Evolutionary conservation across 768 basidiomycete species (phyloP).

Genomic region (Cubamyces sp.): DNA sequence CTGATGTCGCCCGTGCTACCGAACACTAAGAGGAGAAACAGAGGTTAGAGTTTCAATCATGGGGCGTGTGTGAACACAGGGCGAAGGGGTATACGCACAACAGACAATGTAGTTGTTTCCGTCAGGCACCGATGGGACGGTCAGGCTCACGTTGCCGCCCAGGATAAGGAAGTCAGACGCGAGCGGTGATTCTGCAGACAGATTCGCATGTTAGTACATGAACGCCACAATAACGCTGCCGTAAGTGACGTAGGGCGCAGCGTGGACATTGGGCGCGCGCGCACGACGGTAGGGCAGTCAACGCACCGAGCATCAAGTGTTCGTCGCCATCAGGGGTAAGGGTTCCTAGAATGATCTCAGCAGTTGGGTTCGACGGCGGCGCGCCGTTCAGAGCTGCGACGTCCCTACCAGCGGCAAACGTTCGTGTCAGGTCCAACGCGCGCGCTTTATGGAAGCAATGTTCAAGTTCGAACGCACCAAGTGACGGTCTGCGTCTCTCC

Average conservation of each 20-base stretch:
- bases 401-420: constrained; percentile 22
- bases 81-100: constrained; percentile 34
- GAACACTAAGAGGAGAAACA: constrained; percentile 38
- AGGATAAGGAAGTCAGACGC: constrained; percentile 44
- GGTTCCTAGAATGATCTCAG: constrained; percentile 51
- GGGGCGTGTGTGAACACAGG: not conserved
- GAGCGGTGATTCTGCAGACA: constrained; percentile 45
- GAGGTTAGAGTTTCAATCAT: not conserved
- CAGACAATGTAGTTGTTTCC: constrained; percentile 50
- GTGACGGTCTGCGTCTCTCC: constrained; percentile 44
- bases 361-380: constrained; percentile 36
- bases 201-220: not conserved
- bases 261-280: not conserved
- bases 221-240: too few species aligned
- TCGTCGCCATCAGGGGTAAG: constrained; percentile 43
- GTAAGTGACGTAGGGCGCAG: too few species aligned
- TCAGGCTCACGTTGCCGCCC: constrained; percentile 45
- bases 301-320: constrained; percentile 53
- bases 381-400: constrained; percentile 38
- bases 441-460: not conserved
- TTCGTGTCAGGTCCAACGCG: not conserved
- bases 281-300: not conserved
- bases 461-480: constrained; percentile 39
- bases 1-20: constrained; percentile 49
- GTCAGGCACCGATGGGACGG: constrained; percentile 41